Conservation (phyloP, 352 stramenopile genomes). For the Aphanomyces euteiches region DNA sequence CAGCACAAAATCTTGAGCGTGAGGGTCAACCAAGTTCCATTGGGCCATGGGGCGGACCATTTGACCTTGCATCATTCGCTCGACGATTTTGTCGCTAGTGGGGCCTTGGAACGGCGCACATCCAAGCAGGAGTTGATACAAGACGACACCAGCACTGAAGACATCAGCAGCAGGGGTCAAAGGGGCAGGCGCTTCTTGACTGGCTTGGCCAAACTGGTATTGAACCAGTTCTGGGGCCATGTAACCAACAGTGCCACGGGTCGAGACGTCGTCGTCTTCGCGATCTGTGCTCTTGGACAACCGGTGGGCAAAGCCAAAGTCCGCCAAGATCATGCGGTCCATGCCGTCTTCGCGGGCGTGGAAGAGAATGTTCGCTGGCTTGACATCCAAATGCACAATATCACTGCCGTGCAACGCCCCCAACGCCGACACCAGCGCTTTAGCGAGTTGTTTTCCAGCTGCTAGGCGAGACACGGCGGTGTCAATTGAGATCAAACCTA, state of each 20-base stretch:
- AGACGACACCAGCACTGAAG: constrained; percentile 65
- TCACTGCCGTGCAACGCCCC: constrained; percentile 52
- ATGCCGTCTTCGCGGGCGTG: constrained; percentile 44
- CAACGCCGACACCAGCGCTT: constrained; percentile 29
- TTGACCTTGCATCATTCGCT: constrained; percentile 20
- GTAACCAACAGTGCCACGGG: constrained; percentile 75
- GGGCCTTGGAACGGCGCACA: constrained; percentile 59
- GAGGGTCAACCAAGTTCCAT: constrained; percentile 5
- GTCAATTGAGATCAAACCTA: neutral
- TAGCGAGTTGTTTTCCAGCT: neutral
- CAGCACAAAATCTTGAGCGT: constrained; percentile 14
- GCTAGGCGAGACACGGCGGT: neutral
- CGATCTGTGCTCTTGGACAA: constrained; percentile 37
- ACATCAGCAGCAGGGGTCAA: constrained; percentile 65
- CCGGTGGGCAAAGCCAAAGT: constrained; percentile 64
- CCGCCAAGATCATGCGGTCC: constrained; percentile 57
- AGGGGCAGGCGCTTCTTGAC: constrained; percentile 22
- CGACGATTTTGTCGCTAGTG: constrained; percentile 55
- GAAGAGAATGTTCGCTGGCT: constrained; percentile 78
- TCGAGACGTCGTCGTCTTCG: constrained; percentile 35
- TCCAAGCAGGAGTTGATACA: constrained; percentile 64
- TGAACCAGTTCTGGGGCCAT: constrained; percentile 63
- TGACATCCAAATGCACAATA: constrained; percentile 74
- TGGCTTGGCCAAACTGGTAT: constrained; percentile 22
- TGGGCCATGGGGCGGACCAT: constrained; percentile 14